A percentile compares a stretch with the other conserved stretches of the same genome.
Evolutionary conservation across 2,329 filamentous ascomycete species (phyloP).

Genomic region (Xylariaceae sp.): DNA sequence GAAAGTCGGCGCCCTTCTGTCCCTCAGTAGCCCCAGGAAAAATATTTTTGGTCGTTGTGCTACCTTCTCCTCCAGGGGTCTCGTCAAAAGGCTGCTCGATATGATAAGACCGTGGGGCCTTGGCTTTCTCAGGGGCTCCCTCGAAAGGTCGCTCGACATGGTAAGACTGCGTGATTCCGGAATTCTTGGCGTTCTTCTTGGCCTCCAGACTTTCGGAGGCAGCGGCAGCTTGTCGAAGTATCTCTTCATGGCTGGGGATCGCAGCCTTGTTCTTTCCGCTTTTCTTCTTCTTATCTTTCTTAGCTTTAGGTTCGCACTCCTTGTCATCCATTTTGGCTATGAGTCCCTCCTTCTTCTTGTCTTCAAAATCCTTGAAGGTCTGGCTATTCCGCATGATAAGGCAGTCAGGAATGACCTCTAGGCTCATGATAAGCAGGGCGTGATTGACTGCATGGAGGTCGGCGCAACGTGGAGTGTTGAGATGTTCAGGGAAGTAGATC

Average conservation of each 20-base stretch:
- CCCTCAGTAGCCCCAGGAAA: too few relatives aligned
- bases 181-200: background rate
- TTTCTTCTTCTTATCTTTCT: background rate
- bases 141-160: slow-evolving; percentile 1
- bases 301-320: background rate
- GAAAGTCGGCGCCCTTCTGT: too few relatives aligned
- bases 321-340: too few relatives aligned
- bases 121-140: background rate
- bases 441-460: slow-evolving; percentile 1
- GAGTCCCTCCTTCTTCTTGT: background rate
- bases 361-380: background rate
- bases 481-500: background rate
- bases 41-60: too few relatives aligned
- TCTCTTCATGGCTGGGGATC: background rate
- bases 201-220: background rate
- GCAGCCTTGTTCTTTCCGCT: background rate
- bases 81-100: background rate
- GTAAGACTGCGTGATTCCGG: background rate
- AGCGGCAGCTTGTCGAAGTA: background rate
- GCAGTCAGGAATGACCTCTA: slow-evolving; percentile 1
- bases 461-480: background rate
- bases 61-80: too few relatives aligned
- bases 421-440: background rate
- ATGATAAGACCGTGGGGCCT: background rate
- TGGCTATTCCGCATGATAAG: background rate